phyloP scores from a whole-genome alignment of 805 yeast species.

The Kluyveromyces aestuarii region DNA sequence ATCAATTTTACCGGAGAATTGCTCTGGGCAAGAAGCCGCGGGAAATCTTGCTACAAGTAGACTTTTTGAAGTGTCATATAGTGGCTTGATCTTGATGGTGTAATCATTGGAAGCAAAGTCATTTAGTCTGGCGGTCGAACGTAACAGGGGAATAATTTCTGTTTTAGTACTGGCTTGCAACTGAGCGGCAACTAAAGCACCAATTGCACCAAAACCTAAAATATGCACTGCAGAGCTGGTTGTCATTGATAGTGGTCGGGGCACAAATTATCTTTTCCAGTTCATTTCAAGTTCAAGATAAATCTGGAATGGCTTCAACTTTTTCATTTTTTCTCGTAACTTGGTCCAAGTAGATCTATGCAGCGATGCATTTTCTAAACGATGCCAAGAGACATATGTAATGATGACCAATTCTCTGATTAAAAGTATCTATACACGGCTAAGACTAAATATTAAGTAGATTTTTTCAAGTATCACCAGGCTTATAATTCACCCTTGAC shows the following conservation, averaged over 20 bases:
- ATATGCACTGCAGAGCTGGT: slow-evolving; percentile 19
- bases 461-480: not conserved
- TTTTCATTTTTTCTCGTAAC: not conserved
- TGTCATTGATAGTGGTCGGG: slow-evolving; percentile 10
- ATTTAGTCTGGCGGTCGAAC: slow-evolving; percentile 18
- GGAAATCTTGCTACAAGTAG: slow-evolving; percentile 2
- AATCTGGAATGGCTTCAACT: not conserved
- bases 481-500: slow-evolving; percentile 43
- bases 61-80: slow-evolving; percentile 14
- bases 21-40: slow-evolving; percentile 16
- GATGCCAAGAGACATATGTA: too few species aligned
- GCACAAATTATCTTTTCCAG: not conserved
- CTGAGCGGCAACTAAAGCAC: slow-evolving; percentile 23
- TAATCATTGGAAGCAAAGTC: slow-evolving; percentile 15
- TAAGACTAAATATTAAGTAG: not conserved
- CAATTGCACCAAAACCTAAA: slow-evolving; percentile 30
- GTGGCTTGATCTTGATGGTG: slow-evolving; percentile 17
- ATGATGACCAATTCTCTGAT: not conserved
- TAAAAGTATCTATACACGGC: not conserved
- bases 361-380: too few species aligned
- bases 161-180: slow-evolving; percentile 16
- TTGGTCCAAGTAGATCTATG: too few species aligned
- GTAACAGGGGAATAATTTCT: slow-evolving; percentile 23
- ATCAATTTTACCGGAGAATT: slow-evolving; percentile 29
- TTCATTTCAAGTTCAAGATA: not conserved